These are phyloP conservation scores for Ophiostoma australiae DNA, from an alignment of 2,329 filamentous ascomycete genomes.

Conservation along the genomic window DNA sequence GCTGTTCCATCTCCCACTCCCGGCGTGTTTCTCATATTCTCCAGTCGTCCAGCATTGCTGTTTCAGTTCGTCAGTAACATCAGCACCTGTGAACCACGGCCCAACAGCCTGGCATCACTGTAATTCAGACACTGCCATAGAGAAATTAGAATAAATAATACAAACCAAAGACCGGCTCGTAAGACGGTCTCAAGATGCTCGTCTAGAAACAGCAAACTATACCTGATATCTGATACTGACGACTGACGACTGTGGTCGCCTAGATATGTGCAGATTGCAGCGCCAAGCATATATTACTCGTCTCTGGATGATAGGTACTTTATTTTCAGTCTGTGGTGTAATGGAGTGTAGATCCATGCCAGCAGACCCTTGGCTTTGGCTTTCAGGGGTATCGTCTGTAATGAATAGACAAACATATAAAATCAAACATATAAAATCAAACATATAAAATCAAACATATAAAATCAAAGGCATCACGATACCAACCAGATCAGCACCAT, in stretches of 20 bases:
- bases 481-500: too few relatives aligned
- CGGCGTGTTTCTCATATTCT: neutral
- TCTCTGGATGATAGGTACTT: neutral
- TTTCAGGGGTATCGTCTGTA: neutral
- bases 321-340: neutral
- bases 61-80: neutral
- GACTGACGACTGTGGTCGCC: neutral
- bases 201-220: neutral
- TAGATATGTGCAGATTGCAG: conserved; percentile 4
- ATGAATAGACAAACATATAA: too few relatives aligned
- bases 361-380: neutral
- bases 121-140: too few relatives aligned
- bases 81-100: neutral
- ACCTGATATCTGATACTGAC: too few relatives aligned
- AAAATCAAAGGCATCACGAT: too few relatives aligned
- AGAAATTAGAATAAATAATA: neutral
- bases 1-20: neutral
- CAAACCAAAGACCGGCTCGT: neutral
- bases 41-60: neutral
- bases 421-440: too few relatives aligned
- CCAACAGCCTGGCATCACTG: neutral
- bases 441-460: too few relatives aligned
- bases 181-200: conserved; percentile 2
- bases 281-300: neutral
- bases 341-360: neutral